These are phyloP conservation scores for Pyrenochaeta sp. DNA, from an alignment of 2,329 filamentous ascomycete species.

Conservation along the genomic window DNA sequence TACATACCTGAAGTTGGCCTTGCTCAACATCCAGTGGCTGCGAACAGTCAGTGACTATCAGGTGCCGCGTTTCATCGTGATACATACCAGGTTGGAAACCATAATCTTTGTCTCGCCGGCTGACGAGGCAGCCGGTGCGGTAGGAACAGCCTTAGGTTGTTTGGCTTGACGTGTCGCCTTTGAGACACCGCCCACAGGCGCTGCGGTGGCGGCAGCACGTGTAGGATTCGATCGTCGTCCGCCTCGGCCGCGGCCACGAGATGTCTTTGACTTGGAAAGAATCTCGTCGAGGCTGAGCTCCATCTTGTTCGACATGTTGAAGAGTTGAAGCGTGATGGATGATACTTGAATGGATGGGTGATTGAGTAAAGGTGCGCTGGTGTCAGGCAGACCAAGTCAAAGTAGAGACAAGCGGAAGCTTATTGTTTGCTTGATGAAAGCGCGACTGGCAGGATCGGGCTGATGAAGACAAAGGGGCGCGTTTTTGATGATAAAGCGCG, in stretches of 20 bases:
- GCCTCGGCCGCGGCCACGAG: constrained; percentile 56
- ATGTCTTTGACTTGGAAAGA: constrained; percentile 63
- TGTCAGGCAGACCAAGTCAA: constrained; percentile 18
- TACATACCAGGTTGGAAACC: constrained; percentile 94
- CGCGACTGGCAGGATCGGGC: constrained; percentile 12
- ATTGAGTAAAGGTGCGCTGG: constrained; percentile 17
- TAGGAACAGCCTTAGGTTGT: constrained; percentile 67
- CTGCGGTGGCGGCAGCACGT: constrained; percentile 65
- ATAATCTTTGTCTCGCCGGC: constrained; percentile 92
- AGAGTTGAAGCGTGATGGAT: constrained; percentile 10
- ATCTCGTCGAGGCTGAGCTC: constrained; percentile 98
- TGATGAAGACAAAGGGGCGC: constrained; percentile 25
- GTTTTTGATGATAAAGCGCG: constrained; percentile 28
- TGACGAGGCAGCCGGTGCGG: constrained; percentile 67
- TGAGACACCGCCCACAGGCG: constrained; percentile 85
- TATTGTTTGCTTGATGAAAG: constrained; percentile 13
- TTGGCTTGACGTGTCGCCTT: constrained; percentile 74
- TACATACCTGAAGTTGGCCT: constrained; percentile 99
- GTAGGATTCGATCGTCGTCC: constrained; percentile 57
- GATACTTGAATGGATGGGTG: constrained; percentile 20
- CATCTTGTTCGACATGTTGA: constrained; percentile 73
- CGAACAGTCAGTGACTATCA: constrained; percentile 56
- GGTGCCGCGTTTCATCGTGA: background rate
- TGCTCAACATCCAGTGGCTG: constrained; percentile 97
- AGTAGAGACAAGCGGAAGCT: constrained; percentile 12